phyloP scores from a whole-genome alignment of 2,329 filamentous ascomycete species.

The Penicillium sp. region DNA sequence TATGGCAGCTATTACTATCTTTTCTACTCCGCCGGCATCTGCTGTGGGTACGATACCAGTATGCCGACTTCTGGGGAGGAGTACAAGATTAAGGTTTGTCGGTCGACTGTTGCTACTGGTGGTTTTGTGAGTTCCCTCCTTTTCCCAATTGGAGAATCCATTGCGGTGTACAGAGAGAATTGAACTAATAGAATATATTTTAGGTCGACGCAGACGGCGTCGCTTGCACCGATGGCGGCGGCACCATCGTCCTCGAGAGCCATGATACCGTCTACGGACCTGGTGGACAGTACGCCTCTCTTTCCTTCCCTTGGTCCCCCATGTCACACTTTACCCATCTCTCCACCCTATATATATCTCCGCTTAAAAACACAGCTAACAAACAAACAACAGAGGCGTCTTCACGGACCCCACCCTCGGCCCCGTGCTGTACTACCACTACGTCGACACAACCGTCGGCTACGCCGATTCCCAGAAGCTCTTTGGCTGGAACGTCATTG shows the following conservation, averaged over 20 bases:
- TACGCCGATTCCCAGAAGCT: constrained; percentile 54
- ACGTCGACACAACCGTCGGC: constrained; percentile 60
- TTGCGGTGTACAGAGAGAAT: background rate
- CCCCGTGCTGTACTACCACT: constrained; percentile 67
- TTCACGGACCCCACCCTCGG: constrained; percentile 47
- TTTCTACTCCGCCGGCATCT: constrained; percentile 65
- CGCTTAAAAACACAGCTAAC: background rate
- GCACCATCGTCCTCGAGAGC: constrained; percentile 64
- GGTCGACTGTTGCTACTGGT: constrained; percentile 58
- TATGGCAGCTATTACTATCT: constrained; percentile 66
- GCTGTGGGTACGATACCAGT: constrained; percentile 62
- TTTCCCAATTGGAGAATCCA: no score
- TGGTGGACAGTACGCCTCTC: constrained; percentile 61
- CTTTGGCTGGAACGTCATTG: constrained; percentile 54
- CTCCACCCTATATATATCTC: no score
- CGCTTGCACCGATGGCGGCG: constrained; percentile 61
- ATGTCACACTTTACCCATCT: background rate
- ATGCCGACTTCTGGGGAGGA: constrained; percentile 62
- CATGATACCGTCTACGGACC: constrained; percentile 65
- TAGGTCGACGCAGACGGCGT: constrained; percentile 58
- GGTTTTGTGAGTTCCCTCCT: constrained; percentile 52
- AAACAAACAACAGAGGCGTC: constrained; percentile 32
- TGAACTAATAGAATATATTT: background rate
- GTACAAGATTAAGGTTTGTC: constrained; percentile 70
- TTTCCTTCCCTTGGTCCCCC: background rate